Conservation (phyloP, 257 asterid genomes). For the Ilex aquifolium region DNA sequence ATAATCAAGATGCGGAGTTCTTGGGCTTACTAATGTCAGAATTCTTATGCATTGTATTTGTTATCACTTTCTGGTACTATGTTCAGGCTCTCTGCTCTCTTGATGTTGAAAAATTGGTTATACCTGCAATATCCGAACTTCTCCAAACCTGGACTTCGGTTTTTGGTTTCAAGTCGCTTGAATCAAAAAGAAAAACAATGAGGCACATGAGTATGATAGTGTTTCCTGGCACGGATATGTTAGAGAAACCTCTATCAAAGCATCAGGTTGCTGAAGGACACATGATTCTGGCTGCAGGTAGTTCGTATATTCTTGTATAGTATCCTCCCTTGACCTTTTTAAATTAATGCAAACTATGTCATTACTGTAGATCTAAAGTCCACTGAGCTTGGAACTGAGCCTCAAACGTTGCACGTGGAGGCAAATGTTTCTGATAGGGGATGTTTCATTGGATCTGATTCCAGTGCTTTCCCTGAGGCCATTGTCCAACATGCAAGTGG, state of each 20-base stretch:
- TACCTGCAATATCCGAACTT: conserved; percentile 83
- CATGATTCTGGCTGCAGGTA: conserved; percentile 41
- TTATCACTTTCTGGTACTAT: background rate
- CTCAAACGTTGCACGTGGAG: background rate
- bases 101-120: conserved; percentile 65
- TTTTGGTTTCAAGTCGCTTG: conserved; percentile 68
- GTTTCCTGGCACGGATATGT: conserved; percentile 75
- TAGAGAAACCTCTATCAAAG: conserved; percentile 55
- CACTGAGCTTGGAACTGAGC: too few relatives aligned
- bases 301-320: background rate
- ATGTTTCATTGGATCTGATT: too few relatives aligned
- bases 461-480: too few relatives aligned
- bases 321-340: too few relatives aligned
- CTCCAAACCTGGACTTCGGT: conserved; percentile 78
- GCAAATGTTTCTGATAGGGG: background rate
- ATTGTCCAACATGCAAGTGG: too few relatives aligned
- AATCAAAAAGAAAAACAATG: conserved; percentile 58
- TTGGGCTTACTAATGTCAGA: background rate
- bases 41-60: conserved; percentile 15
- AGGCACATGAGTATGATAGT: conserved; percentile 65
- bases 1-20: background rate
- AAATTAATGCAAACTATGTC: too few relatives aligned
- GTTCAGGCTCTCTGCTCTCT: conserved; percentile 68
- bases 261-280: conserved; percentile 12
- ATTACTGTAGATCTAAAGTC: too few relatives aligned